phyloP scores from a whole-genome alignment of 73 alveolate genomes.

The Blepharisma stoltei region DNA sequence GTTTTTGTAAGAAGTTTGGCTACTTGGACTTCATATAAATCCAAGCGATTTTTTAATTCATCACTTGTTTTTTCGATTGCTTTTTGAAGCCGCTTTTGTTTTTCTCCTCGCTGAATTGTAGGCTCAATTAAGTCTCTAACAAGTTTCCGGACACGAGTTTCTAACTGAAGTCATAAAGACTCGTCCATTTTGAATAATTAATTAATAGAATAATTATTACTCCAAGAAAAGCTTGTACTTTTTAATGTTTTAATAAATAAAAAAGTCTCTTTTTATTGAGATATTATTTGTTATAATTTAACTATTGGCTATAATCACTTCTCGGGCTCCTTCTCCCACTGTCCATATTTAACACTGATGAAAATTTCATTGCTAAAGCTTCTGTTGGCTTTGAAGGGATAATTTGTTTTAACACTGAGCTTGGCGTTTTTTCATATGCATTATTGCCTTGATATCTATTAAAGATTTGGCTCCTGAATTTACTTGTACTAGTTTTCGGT shows the following conservation, averaged over 20 bases:
- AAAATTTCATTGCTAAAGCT: neutral
- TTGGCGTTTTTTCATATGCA: constrained; percentile 30
- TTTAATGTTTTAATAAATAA: too few species aligned
- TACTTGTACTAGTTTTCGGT: constrained; percentile 34
- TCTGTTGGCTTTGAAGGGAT: constrained; percentile 5
- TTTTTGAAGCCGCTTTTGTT: neutral
- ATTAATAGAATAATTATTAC: too few species aligned
- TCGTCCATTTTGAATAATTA: constrained; percentile 15
- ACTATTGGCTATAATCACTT: neutral
- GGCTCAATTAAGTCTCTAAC: constrained; percentile 30
- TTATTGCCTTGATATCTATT: constrained; percentile 35
- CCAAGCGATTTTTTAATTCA: neutral
- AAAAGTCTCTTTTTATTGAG: too few species aligned
- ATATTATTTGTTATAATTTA: too few species aligned
- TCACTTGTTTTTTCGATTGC: neutral
- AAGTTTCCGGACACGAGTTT: constrained; percentile 6
- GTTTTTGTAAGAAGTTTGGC: neutral
- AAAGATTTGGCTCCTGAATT: constrained; percentile 38
- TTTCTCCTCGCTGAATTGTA: constrained; percentile 5
- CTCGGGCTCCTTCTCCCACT: neutral
- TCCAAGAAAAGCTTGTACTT: too few species aligned
- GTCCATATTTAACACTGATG: neutral
- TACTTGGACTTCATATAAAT: neutral
- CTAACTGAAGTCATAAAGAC: constrained; percentile 34
- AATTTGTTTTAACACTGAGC: constrained; percentile 24